phyloP scores from a whole-genome alignment of 2,329 filamentous ascomycete species.

The Dothideomycetidae sp. region DNA sequence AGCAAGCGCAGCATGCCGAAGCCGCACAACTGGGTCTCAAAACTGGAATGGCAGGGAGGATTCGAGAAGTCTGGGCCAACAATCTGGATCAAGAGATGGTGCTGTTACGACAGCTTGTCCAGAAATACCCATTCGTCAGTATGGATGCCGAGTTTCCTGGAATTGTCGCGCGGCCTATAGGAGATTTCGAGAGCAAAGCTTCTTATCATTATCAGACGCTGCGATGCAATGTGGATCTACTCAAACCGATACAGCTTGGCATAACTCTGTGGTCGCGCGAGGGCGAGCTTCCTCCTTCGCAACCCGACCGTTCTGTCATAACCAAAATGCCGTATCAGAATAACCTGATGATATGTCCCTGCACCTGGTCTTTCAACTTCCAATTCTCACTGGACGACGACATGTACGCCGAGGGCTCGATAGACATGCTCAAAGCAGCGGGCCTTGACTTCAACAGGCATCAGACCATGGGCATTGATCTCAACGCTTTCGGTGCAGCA shows the following conservation, averaged over 20 bases:
- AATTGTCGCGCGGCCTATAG: constrained; percentile 89
- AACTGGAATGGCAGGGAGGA: constrained; percentile 56
- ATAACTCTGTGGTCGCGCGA: constrained; percentile 86
- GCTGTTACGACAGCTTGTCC: constrained; percentile 64
- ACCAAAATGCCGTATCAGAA: constrained; percentile 37
- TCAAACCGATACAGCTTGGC: constrained; percentile 95
- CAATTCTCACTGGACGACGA: constrained; percentile 87
- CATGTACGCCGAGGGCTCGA: constrained; percentile 95
- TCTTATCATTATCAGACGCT: constrained; percentile 98
- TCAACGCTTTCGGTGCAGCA: constrained; percentile 72
- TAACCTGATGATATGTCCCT: constrained; percentile 53
- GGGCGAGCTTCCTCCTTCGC: constrained; percentile 68
- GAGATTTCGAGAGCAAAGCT: constrained; percentile 76
- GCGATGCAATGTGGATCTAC: constrained; percentile 88
- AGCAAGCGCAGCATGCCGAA: constrained; percentile 29
- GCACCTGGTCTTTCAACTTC: constrained; percentile 99
- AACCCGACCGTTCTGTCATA: constrained; percentile 38
- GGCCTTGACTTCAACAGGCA: constrained; percentile 85
- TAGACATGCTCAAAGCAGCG: constrained; percentile 75
- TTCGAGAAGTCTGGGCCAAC: constrained; percentile 91
- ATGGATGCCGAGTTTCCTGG: constrained; percentile 99
- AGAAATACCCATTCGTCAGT: constrained; percentile 88
- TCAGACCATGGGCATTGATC: constrained; percentile 80
- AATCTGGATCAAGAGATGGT: constrained; percentile 89
- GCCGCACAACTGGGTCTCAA: constrained; percentile 30